Base-by-base conservation (phyloP, 352 stramenopile species). In the Pythium periplocum region DNA sequence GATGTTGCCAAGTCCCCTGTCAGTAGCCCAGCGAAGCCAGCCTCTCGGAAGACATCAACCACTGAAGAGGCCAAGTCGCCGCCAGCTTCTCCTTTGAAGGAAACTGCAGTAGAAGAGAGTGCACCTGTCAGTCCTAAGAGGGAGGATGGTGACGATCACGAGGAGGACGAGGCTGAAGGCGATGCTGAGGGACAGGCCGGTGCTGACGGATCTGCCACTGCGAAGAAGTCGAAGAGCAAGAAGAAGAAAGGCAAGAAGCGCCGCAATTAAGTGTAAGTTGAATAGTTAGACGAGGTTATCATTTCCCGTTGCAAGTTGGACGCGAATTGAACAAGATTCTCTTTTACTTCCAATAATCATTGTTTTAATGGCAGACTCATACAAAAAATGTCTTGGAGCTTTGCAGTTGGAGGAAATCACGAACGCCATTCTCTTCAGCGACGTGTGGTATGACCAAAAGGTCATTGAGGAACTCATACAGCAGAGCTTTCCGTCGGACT, bases 161-260 rank as follows among this genome's bases (percentile, higher is more conserved):
- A 61, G 6, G 50, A 57, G 4, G 59, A 54, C 2, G 51, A 65
- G 3, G 31, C 40, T 32, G 50, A 53, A 30, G 55, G 30, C 26
- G 48, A 57, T 6, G 35, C 12, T 12, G 58, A 56, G 6, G 55
- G 60, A 30, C 42, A 59, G 34, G 68, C 61, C 31, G 57, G 44
- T 4, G 39, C 65, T 3, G 45, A 61, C 26, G 61, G 38, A 30
- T 51, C 57, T 2, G 38, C 55, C 3, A 73, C 46, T 32, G 48
- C 48, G 33, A 74, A 75, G 67, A 75, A 68, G 52, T 64, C 48
- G 40, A 90, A 90, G 64, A 54, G 54, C 59, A 83, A 72, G 68
- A 87, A 86, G 61, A 75, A 71, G 61, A 79, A 78, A 52, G 54
- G 63, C 58, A 78, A 83, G 66, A 86, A 87, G 66, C 68, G 72